phyloP scores from a whole-genome alignment of 495 filamentous ascomycete genomes.

The Staphylotrichum tortipilum region DNA sequence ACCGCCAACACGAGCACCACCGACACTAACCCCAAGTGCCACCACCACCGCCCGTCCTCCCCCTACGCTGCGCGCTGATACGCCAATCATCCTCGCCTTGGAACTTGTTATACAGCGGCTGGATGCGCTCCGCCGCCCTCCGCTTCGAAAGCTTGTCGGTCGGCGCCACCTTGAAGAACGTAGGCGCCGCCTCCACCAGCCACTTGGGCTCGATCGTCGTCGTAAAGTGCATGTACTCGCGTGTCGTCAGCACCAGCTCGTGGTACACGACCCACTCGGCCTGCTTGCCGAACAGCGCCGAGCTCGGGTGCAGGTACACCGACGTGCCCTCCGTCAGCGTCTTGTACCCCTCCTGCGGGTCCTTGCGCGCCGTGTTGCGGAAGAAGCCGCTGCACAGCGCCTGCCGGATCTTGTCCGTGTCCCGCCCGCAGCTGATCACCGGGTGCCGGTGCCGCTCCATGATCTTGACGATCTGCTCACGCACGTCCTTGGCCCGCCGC shows the following conservation, averaged over 20 bases:
- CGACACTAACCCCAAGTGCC: slow-evolving; percentile 76
- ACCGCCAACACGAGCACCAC: not conserved
- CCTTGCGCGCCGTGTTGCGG: slow-evolving; percentile 88
- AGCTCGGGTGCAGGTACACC: slow-evolving; percentile 86
- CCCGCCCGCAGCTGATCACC: slow-evolving; percentile 73
- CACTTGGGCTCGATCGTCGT: slow-evolving; percentile 89
- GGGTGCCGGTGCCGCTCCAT: slow-evolving; percentile 80
- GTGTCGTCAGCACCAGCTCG: slow-evolving; percentile 77
- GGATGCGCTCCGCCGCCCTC: slow-evolving; percentile 89
- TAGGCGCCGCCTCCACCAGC: slow-evolving; percentile 85
- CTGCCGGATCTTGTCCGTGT: slow-evolving; percentile 82
- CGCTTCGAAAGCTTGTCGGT: slow-evolving; percentile 81
- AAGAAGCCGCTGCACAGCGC: slow-evolving; percentile 92
- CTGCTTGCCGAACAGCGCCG: slow-evolving; percentile 88
- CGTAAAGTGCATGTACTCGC: slow-evolving; percentile 95
- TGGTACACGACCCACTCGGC: slow-evolving; percentile 95
- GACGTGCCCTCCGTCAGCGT: slow-evolving; percentile 91
- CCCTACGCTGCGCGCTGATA: slow-evolving; percentile 77
- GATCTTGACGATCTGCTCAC: slow-evolving; percentile 84
- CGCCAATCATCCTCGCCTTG: slow-evolving; percentile 85
- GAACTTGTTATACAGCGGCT: slow-evolving; percentile 89
- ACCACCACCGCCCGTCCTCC: slow-evolving; percentile 82
- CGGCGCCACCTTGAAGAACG: slow-evolving; percentile 95
- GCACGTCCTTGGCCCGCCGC: slow-evolving; percentile 80
- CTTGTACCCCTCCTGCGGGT: slow-evolving; percentile 93